These are phyloP conservation scores for Linderniella brevidens DNA, from an alignment of 257 asterid species.

Conservation along the genomic window DNA sequence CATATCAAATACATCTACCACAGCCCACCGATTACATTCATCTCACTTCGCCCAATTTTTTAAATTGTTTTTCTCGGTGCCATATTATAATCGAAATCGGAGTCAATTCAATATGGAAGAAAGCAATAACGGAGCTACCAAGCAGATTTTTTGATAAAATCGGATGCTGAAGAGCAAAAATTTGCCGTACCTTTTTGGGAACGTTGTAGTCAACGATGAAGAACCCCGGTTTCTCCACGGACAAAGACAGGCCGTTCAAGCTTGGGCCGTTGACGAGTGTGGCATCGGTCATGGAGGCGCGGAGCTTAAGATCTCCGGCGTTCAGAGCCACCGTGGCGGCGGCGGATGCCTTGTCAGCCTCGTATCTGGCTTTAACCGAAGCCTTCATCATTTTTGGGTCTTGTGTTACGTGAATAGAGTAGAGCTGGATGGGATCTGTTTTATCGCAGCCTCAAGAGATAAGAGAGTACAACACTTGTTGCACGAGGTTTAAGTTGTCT, in stretches of 20 bases:
- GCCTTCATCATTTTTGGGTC: conserved; percentile 36
- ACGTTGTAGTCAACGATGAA: conserved; percentile 80
- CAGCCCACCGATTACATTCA: background rate
- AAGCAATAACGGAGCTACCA: too few relatives aligned
- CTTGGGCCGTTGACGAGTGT: conserved; percentile 73
- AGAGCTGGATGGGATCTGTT: too few relatives aligned
- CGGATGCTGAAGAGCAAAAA: too few relatives aligned
- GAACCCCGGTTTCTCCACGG: conserved; percentile 78
- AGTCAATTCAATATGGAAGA: too few relatives aligned
- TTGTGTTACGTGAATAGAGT: too few relatives aligned
- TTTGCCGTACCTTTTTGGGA: conserved; percentile 42
- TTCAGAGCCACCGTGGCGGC: conserved; percentile 56
- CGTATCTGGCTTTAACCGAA: conserved; percentile 65
- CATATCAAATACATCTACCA: background rate
- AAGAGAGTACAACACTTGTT: background rate
- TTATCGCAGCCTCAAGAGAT: background rate
- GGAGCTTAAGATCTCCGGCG: conserved; percentile 85
- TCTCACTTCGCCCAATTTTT: too few relatives aligned
- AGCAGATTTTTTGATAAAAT: too few relatives aligned
- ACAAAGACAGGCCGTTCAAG: conserved; percentile 62
- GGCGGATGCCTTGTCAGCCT: conserved; percentile 55
- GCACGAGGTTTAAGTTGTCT: background rate
- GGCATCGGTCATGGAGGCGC: conserved; percentile 84
- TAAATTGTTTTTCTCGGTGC: too few relatives aligned
- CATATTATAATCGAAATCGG: too few relatives aligned